These are phyloP conservation scores for Metschnikowia santaceciliae DNA, from an alignment of 805 yeast species.

Conservation along the genomic window DNA sequence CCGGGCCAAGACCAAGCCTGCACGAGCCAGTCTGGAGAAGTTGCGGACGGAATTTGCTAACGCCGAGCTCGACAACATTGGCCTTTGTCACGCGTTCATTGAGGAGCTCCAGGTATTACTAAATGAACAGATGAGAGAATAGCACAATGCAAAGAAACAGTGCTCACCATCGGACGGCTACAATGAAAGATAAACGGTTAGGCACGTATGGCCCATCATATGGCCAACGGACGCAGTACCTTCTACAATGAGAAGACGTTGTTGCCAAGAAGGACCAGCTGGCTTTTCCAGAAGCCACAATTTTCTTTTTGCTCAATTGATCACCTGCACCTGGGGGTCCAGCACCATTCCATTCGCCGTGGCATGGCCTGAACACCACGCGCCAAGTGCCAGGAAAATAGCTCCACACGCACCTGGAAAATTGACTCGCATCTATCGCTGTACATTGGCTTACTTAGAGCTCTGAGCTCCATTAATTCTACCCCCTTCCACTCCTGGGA, in stretches of 20 bases:
- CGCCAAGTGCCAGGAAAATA: background rate
- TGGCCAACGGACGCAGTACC: background rate
- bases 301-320: background rate
- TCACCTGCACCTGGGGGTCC: background rate
- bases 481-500: background rate
- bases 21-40: slow-evolving; percentile 43
- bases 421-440: background rate
- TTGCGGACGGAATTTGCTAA: slow-evolving; percentile 39
- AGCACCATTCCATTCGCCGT: background rate
- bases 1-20: slow-evolving; percentile 50
- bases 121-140: slow-evolving; percentile 6
- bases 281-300: background rate
- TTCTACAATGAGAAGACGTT: background rate
- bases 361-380: background rate
- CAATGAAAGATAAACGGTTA: background rate
- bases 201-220: no score
- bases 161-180: background rate
- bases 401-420: background rate
- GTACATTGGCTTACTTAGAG: background rate
- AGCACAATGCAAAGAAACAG: background rate
- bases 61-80: slow-evolving; percentile 54
- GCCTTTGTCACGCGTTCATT: slow-evolving; percentile 60
- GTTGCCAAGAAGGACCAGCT: background rate
- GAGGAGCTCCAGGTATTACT: slow-evolving; percentile 47
- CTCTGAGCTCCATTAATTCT: background rate